phyloP scores from a whole-genome alignment of 140 eudicot genomes.

The Ambrosia hybrid region DNA sequence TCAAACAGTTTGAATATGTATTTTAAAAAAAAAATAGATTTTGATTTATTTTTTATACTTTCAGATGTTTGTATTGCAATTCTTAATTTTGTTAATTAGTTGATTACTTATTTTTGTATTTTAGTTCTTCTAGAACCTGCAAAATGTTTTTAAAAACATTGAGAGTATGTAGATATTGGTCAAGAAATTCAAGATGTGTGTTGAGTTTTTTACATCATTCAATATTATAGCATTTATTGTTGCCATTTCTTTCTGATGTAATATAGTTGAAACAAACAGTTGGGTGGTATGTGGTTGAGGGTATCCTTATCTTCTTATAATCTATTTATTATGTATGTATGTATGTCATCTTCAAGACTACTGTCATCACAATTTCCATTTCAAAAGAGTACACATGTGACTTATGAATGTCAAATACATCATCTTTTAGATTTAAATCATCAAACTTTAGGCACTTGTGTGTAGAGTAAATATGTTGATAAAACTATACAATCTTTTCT shows the following conservation, averaged over 20 bases:
- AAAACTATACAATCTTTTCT: not conserved
- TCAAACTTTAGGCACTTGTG: not conserved
- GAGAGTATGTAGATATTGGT: slow-evolving; percentile 10
- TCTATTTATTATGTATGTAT: not conserved
- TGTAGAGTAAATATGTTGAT: not conserved
- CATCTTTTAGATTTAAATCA: not conserved
- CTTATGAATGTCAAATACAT: not conserved
- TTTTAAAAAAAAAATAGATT: too few relatives aligned
- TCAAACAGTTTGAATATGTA: too few relatives aligned
- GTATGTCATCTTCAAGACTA: slow-evolving; percentile 12
- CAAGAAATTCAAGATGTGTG: slow-evolving; percentile 8
- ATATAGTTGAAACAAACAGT: slow-evolving; percentile 3
- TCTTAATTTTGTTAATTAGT: not conserved
- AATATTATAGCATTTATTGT: slow-evolving; percentile 26
- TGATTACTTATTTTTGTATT: not conserved
- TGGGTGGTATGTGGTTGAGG: slow-evolving; percentile 34
- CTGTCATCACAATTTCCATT: not conserved
- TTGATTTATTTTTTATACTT: not conserved
- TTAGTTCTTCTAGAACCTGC: not conserved
- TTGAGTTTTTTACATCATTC: slow-evolving; percentile 21
- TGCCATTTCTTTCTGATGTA: slow-evolving; percentile 23
- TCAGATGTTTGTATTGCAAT: not conserved
- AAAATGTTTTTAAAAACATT: not conserved
- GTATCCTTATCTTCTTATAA: slow-evolving; percentile 9
- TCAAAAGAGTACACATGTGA: slow-evolving; percentile 8